phyloP scores from a whole-genome alignment of 2,329 filamentous ascomycete species.

The Chrysoporthe puriensis region DNA sequence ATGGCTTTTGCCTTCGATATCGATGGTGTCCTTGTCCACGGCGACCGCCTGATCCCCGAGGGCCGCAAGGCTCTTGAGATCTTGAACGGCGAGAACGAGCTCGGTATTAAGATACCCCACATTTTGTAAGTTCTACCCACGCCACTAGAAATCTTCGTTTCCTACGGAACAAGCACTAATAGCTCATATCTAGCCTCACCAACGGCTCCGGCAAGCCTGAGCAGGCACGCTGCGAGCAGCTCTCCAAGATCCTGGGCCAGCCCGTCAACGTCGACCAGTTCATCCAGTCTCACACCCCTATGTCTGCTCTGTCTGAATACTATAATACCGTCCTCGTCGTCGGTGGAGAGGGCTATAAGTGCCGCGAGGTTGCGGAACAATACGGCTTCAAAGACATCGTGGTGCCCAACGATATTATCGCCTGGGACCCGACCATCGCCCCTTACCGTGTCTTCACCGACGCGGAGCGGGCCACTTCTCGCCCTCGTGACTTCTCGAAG shows the following conservation, averaged over 20 bases:
- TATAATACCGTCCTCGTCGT: slow-evolving; percentile 77
- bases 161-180: slow-evolving; percentile 1
- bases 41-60: slow-evolving; percentile 71
- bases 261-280: slow-evolving; percentile 73
- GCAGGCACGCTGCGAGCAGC: slow-evolving; percentile 65
- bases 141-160: neutral
- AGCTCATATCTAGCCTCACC: slow-evolving; percentile 50
- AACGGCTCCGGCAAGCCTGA: slow-evolving; percentile 77
- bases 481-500: slow-evolving; percentile 73
- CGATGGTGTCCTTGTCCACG: slow-evolving; percentile 76
- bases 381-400: slow-evolving; percentile 77
- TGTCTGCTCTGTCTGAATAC: slow-evolving; percentile 76
- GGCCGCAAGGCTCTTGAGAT: slow-evolving; percentile 69
- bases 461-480: slow-evolving; percentile 68
- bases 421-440: slow-evolving; percentile 69
- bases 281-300: slow-evolving; percentile 77
- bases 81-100: slow-evolving; percentile 75
- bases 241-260: slow-evolving; percentile 66
- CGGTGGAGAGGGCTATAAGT: slow-evolving; percentile 75
- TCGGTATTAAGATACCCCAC: slow-evolving; percentile 76
- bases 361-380: slow-evolving; percentile 71
- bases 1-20: slow-evolving; percentile 84
- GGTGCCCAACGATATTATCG: slow-evolving; percentile 74
- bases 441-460: slow-evolving; percentile 71
- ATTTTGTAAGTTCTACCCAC: slow-evolving; percentile 52